Evolutionary conservation across 148 eudicot species (phyloP).

Genomic region (Linanthus parryae): DNA sequence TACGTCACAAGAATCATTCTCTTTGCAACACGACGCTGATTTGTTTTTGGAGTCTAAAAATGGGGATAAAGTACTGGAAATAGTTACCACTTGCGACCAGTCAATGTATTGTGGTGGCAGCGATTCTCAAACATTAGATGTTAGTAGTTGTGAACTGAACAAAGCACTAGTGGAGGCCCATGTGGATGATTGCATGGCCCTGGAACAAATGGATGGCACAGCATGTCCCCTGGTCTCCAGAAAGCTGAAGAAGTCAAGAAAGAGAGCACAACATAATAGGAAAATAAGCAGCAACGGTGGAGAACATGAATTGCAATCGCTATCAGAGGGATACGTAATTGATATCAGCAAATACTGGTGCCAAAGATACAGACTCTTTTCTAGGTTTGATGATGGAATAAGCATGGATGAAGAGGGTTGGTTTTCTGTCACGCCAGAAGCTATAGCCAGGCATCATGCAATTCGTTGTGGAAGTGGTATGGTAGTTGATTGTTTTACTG

Average conservation of each 20-base stretch:
- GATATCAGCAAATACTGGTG: constrained; percentile 82
- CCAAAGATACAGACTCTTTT: constrained; percentile 71
- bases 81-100: constrained; percentile 5
- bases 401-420: constrained; percentile 96
- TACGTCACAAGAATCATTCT: constrained; percentile 14
- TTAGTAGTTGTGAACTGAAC: constrained; percentile 7
- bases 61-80: constrained; percentile 8
- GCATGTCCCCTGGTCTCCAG: constrained; percentile 14
- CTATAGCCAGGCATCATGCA: constrained; percentile 83
- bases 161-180: constrained; percentile 11
- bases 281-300: constrained; percentile 27
- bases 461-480: constrained; percentile 52
- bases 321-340: too few relatives aligned
- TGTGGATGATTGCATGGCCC: constrained; percentile 2
- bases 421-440: constrained; percentile 96
- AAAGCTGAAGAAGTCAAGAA: constrained; percentile 49
- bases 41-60: constrained; percentile 16
- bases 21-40: constrained; percentile 13
- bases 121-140: constrained; percentile 10
- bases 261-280: constrained; percentile 34
- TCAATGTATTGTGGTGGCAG: background rate
- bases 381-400: constrained; percentile 70
- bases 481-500: constrained; percentile 74
- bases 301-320: too few relatives aligned
- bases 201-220: constrained; percentile 6